Base-by-base conservation (phyloP, 2,329 filamentous ascomycete genomes). In the Aureobasidium sp. region DNA sequence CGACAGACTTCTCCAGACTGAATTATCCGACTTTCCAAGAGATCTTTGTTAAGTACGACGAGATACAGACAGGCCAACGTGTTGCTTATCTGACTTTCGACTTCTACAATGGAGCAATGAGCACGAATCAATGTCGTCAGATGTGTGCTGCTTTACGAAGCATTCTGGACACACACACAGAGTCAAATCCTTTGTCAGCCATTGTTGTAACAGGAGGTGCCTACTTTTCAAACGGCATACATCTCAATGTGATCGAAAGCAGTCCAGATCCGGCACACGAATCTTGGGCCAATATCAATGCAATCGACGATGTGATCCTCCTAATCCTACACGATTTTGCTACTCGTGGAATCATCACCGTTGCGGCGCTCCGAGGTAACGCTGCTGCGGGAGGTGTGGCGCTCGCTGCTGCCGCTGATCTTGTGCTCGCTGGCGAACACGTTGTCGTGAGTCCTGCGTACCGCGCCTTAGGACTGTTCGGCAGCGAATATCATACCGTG, bases 71-170 rank as follows among this genome's bases (percentile, higher is more conserved):
- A 12, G 61, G 65, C 20, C 69, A 69, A 42, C 69, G 67, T 17
- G 67, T 73, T 7, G 76, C 76, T 0, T 77, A 76, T 59, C 64
- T 78, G n/a, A 73, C 75, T 66, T 78, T 76, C 61, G 70, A 77
- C 58, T 76, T 77, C 58, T 78, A 77, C 69, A 78, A 78, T 60
- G 76, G 76, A 34, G 76, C 76, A 56, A 77, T 78, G 75, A 72
- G 74, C 26, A 77, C 75, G 0, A 64, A 62, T 7, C 74, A 78
- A 61, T 78, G 76, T 65, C 70, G 69, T 13, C 70, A 70, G 9
- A 67, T 77, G 27, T 70, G 74, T 55, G 67, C 70, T 8, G 74
- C 74, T 13, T 70, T 78, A 56, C 71, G 73, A 17, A 71, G 70
- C 58, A 69, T 78, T 36, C 62, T 74, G 6, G 63, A 67, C n/a